A percentile compares a stretch with the other conserved stretches of the same genome.
Evolutionary conservation across 306 rosid genomes (phyloP).

Genomic region (Abrus pulchellus): DNA sequence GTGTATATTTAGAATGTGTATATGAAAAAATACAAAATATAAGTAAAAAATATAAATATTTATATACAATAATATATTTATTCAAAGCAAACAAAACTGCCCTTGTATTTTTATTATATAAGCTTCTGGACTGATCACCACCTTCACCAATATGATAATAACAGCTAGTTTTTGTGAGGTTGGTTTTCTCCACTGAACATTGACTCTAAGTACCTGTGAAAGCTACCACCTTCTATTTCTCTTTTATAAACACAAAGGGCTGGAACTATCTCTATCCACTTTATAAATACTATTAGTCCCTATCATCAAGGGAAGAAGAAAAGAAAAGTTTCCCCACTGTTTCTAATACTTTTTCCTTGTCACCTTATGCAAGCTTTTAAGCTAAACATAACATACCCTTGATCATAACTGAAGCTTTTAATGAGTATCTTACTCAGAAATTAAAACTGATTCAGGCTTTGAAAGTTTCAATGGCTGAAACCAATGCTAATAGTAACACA

Average conservation of each 20-base stretch:
- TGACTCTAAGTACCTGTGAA: conserved; percentile 36
- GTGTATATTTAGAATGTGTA: no score
- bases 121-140: conserved; percentile 14
- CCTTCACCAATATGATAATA: conserved; percentile 34
- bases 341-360: conserved; percentile 8
- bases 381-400: conserved; percentile 18
- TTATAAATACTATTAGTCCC: not conserved
- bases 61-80: no score
- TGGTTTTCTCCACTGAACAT: conserved; percentile 31
- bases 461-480: conserved; percentile 55
- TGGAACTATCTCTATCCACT: conserved; percentile 41
- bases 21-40: no score
- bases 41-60: no score
- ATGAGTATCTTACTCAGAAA: not conserved
- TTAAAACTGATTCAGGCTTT: conserved; percentile 40
- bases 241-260: conserved; percentile 25
- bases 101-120: not conserved
- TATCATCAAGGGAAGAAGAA: conserved; percentile 5
- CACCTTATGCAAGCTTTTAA: conserved; percentile 40
- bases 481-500: conserved; percentile 21
- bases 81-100: not conserved
- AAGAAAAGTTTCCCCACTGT: not conserved
- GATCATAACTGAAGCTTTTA: not conserved
- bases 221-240: conserved; percentile 20
- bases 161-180: conserved; percentile 13